Conservation (phyloP, 2,329 filamentous ascomycete genomes). For the Fusarium duplospermum region DNA sequence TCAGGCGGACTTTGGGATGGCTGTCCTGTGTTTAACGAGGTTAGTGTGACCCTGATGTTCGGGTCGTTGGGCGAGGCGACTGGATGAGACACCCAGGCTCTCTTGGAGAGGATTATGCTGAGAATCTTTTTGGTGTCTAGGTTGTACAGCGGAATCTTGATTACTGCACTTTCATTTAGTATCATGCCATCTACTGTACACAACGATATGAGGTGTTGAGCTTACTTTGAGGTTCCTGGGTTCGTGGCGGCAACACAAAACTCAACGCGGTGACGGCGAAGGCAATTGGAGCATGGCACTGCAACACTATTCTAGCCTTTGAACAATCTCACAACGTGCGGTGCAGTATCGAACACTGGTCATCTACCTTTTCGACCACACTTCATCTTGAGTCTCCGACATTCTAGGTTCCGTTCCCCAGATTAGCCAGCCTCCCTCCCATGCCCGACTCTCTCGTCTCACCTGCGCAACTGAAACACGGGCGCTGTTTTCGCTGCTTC, state of each 20-base stretch:
- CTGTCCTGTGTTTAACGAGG: not conserved
- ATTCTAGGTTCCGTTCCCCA: not conserved
- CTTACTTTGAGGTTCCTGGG: not conserved
- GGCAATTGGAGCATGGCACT: slow-evolving; percentile 5
- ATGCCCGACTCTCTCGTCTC: not conserved
- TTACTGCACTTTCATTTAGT: not conserved
- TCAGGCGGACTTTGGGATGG: not conserved
- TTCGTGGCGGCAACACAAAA: not conserved
- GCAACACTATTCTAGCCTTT: not conserved
- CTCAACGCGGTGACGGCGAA: not conserved
- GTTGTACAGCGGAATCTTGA: not conserved
- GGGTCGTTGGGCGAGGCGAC: not conserved
- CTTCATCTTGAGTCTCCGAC: slow-evolving; percentile 13
- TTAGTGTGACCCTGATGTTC: not conserved
- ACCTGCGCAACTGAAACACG: slow-evolving; percentile 9
- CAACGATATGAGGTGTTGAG: not conserved
- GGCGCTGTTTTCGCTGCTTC: slow-evolving; percentile 7
- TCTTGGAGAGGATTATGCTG: not conserved
- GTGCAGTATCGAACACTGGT: not conserved
- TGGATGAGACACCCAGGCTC: not conserved
- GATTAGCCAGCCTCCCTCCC: not conserved
- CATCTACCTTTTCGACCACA: slow-evolving; percentile 6
- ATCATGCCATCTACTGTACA: not conserved
- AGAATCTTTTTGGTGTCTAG: not conserved
- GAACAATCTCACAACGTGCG: not conserved